Base-by-base conservation (phyloP, 2,329 filamentous ascomycete species). In the Aspergillus sergii region DNA sequence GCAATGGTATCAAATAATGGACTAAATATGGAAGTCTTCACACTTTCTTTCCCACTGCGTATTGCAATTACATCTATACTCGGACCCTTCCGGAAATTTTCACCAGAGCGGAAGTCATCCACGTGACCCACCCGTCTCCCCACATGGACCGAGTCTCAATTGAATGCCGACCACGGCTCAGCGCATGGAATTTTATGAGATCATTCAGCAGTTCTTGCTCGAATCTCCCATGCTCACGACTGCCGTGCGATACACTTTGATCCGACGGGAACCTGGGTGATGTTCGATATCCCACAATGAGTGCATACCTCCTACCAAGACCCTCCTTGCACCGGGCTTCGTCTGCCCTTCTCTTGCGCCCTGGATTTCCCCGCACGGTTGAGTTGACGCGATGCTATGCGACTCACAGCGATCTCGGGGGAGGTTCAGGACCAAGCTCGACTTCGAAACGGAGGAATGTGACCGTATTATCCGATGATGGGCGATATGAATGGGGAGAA, bases 381-480 rank as follows among this genome's bases (percentile, higher is more conserved):
- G 67, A 67, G 57, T 62, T 72, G 58, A 64, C 62, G 57, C 84
- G 87, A 72, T 75, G 78, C 57, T 90, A 89, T 79, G 85, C 89
- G 64, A 89, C 87, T 51, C 83, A 89, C 57, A 85, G 81, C 63
- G 80, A 80, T 64, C 69, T 83, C 39, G 75, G 73, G 21, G 63
- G 70, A 65, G 64, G 75, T 26, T 69, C 83, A 14, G 73, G 79
- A 14, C 75, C 88, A 14, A 59, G 30, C 16, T 23, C 66, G 30
- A 86, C 84, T 6, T 61, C 69, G n/a, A 60, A 62, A 57, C 71
- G 70, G 66, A 85, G 92, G 72, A 84, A 88, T 45, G 88, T 97
- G 30, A 97, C 93, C 0, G 86, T 94, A 0, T 89, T 94, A 72
- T 95, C 93, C 71, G 94, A 97, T 71, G 91, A 93, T 72, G 94